A percentile compares a stretch with the other conserved stretches of the same genome.
Conservation (phyloP, 2,329 filamentous ascomycete species). For the Fusarium illudens region DNA sequence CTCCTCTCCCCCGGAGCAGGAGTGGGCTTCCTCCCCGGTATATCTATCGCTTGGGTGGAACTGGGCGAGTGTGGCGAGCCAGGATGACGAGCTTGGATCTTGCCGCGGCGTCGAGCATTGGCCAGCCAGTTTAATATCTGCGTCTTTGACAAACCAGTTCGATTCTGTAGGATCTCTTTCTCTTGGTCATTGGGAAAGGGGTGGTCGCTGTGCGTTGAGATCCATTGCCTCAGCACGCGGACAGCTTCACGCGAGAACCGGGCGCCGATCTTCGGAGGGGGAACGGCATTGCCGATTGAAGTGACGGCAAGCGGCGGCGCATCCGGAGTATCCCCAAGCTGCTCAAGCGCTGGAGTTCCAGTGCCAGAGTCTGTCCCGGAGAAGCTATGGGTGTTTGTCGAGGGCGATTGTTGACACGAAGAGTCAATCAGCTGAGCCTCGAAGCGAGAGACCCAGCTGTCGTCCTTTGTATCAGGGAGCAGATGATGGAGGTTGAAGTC, state of each 20-base stretch:
- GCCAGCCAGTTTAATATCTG: background rate
- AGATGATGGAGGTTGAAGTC: background rate
- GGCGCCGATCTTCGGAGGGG: constrained; percentile 34
- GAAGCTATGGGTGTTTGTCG: background rate
- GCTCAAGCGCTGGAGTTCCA: background rate
- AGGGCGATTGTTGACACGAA: constrained; percentile 7
- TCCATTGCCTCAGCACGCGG: constrained; percentile 28
- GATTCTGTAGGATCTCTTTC: background rate
- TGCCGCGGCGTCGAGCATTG: background rate
- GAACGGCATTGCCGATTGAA: background rate
- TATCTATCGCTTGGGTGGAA: background rate
- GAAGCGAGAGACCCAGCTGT: constrained; percentile 1
- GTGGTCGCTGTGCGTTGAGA: constrained; percentile 4
- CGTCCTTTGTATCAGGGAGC: constrained; percentile 7
- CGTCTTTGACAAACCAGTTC: background rate
- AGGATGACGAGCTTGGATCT: background rate
- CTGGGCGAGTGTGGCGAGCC: background rate
- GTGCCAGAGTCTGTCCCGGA: background rate
- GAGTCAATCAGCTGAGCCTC: background rate
- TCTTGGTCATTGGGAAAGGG: background rate
- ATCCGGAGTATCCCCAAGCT: background rate
- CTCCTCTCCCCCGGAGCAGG: background rate
- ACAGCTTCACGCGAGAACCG: constrained; percentile 36
- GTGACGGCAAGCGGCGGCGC: background rate
- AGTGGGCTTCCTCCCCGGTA: background rate